phyloP scores from a whole-genome alignment of 495 filamentous ascomycete genomes.

The Friedmanniomyces endolithicus region DNA sequence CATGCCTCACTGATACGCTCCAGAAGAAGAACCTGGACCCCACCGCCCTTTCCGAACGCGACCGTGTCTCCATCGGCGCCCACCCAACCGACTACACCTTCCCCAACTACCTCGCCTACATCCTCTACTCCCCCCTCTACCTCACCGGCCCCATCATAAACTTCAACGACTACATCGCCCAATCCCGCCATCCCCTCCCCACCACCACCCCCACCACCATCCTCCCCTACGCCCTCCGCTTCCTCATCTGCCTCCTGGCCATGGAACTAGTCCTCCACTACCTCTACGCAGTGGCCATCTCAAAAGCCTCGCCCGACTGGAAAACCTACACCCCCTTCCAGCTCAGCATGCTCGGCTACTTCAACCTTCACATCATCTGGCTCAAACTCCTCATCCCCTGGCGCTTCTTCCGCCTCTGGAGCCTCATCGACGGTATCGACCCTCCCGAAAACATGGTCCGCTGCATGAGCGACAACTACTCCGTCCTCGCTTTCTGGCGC shows the following conservation, averaged over 20 bases:
- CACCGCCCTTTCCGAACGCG: slow-evolving; percentile 68
- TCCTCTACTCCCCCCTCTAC: slow-evolving; percentile 85
- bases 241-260: slow-evolving; percentile 61
- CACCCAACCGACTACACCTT: slow-evolving; percentile 59
- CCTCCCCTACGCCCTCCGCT: slow-evolving; percentile 70
- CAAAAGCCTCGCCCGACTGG: slow-evolving; percentile 69
- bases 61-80: slow-evolving; percentile 67
- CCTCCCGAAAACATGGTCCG: slow-evolving; percentile 97
- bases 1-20: slow-evolving; percentile 43
- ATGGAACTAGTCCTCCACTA: slow-evolving; percentile 94
- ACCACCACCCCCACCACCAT: slow-evolving; percentile 51
- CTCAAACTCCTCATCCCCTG: slow-evolving; percentile 92
- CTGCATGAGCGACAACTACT: slow-evolving; percentile 93
- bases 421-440: slow-evolving; percentile 78
- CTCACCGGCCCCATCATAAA: slow-evolving; percentile 86
- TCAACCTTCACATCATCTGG: slow-evolving; percentile 97
- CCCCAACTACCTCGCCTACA: slow-evolving; percentile 74
- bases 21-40: slow-evolving; percentile 99
- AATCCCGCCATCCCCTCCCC: slow-evolving; percentile 57
- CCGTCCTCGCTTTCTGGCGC: slow-evolving; percentile 85
- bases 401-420: slow-evolving; percentile 96
- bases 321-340: slow-evolving; percentile 74
- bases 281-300: slow-evolving; percentile 88
- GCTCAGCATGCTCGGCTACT: slow-evolving; percentile 81
- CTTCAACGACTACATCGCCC: slow-evolving; percentile 96